Base-by-base conservation (phyloP, 108 stramenopile species). In the Heterococcus sp. region DNA sequence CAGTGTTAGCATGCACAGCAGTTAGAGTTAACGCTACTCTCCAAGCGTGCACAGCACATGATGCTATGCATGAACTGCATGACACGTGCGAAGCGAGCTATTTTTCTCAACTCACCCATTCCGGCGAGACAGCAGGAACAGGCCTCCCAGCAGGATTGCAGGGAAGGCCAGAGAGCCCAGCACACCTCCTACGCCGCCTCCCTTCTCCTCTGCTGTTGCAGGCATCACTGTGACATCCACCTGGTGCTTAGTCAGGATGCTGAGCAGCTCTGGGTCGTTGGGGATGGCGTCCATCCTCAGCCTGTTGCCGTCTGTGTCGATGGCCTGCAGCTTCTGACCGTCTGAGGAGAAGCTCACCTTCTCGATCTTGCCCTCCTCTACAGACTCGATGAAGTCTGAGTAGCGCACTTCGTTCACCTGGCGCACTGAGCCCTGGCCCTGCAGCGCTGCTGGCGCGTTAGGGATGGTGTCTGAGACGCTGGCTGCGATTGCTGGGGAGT, bases 191-290 rank as follows among this genome's bases (percentile, higher is more conserved):
- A 58, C 75, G 14, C 37, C 77, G 28, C 76, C 76, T 32, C 72
- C 72, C 8, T 58, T 58, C 2, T 5, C 73, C 32, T 36, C 46
- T 21, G 46, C 46, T 21, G 46, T 21, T 14, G 46, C 46, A 11
- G 84, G 77, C 37, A 78, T 80, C 67, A 88, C 85, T 38, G 77
- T 84, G n/a, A 88, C 78, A 38, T 86, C 87, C 38, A 96, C 94
- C 93, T 94, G 94, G 90, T 95, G 94, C 26, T 75, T 67, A 0
- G 93, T 94, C 34, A 97, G 92, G 76, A 92, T 89, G 37, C 91
- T 91, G 38, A 95, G 75, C 31, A 95, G 92, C 70, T 94, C 94
- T 38, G 95, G 95, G 72, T 97, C 96, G 67, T 94, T 94, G 58
- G 94, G 94, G 38, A 97, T 91, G 33, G 92, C 86, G 67, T 95